A percentile compares a stretch with the other conserved stretches of the same genome.
Conservation (phyloP, 176 grass and related monocot species). For the Coix lacrymajobi region DNA sequence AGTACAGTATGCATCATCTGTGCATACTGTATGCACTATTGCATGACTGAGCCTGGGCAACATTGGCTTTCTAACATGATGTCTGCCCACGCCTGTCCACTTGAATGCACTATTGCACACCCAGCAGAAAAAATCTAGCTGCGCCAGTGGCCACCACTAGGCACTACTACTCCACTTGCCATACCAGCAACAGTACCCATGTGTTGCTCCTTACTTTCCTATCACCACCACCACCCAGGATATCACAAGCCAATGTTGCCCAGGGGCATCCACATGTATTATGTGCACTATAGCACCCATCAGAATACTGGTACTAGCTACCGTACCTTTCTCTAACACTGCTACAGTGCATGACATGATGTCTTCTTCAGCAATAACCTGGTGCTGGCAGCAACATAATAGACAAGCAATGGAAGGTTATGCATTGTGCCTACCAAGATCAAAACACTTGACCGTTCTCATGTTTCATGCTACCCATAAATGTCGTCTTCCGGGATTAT, state of each 20-base stretch:
- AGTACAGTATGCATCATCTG: not conserved
- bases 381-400: not conserved
- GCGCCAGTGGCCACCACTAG: not conserved
- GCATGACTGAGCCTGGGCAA: too few relatives aligned
- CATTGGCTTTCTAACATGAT: too few relatives aligned
- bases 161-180: not conserved
- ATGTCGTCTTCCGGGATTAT: not conserved
- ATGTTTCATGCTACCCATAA: not conserved
- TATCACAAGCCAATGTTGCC: not conserved
- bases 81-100: too few relatives aligned
- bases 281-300: not conserved
- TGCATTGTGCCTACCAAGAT: not conserved
- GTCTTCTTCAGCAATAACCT: not conserved
- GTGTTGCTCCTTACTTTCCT: not conserved
- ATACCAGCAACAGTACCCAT: not conserved
- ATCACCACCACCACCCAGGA: not conserved
- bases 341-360: not conserved
- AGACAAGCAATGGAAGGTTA: not conserved
- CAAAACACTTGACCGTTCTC: not conserved
- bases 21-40: too few relatives aligned
- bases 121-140: not conserved
- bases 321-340: not conserved
- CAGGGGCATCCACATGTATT: not conserved
- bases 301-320: not conserved
- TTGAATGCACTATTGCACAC: too few relatives aligned